Evolutionary conservation across 1,284 basidiomycete species (phyloP), one percentile per base, ranked within the genome.

Genomic region (Papiliotrema nemorosa): DNA sequence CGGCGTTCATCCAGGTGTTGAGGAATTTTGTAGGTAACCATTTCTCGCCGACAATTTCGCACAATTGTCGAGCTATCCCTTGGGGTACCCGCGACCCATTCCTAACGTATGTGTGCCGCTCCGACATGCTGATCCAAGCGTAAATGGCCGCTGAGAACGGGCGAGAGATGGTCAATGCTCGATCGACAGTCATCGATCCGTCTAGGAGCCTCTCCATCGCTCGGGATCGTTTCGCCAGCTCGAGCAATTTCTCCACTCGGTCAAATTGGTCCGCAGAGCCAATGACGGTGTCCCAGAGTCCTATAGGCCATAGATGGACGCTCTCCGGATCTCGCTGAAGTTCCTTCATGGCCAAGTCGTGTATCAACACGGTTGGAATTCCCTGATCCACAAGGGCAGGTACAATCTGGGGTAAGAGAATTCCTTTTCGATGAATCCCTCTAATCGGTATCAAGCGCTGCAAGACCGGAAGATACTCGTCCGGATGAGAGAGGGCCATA

Each of bases 1-100:
- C 64, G 16, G 62, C 60, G 20, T 51, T 57, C 46, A 64, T 48
- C 64, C 64, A 66, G 3, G 47, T 45, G 22, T 51, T 61, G 21
- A 61, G 21, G 40, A 66, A 66, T 12, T 29, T 34, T 7, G 48
- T 21, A 5, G 49, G 45, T 0, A 59, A 47, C 29, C 26, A 5
- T 26, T 21, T 16, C 18, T 47, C 52, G 4, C 50, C 53, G 7
- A 64, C 20, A 3, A 63, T 22, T 3, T 39, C 33, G 2, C 49
- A 26, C 18, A 64, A 34, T 14, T 64, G 57, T 16, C 52, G 27
- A 1, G 62, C 60, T 5, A 66, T 35, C 10, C 40, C 16, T n/a
- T 40, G 14, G 5, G 62, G 62, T 4, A 62, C 33, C 5, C 9
- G 9, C 22, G 21, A 5, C 39, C 25, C 9, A 22, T 41, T 13